Base-by-base conservation (phyloP, 1,284 basidiomycete species). In the Cryptococcus maquisensis region DNA sequence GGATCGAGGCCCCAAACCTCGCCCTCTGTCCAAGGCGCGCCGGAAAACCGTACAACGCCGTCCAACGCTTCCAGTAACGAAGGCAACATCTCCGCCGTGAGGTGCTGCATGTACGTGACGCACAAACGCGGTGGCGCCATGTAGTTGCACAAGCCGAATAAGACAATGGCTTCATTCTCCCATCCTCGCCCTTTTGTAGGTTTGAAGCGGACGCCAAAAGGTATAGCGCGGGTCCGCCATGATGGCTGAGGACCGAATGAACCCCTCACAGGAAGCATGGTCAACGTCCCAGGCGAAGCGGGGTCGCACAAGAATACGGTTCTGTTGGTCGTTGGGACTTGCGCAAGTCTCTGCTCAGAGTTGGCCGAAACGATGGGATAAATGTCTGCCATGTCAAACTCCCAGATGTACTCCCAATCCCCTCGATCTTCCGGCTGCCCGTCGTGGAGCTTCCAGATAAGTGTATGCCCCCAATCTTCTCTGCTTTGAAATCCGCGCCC, bases 51-150 rank as follows among this genome's bases (percentile, higher is more conserved):
- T 7, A 41, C 60, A 8, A 46, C n/a, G 13, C 38, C 18, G 40
- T 68, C 66, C 49, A 68, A 41, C 18, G 51, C 48, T 6, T 16
- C 37, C 6, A 68, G 37, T 23, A 65, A 26, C 1, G 56, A 47
- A 16, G 53, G 35, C 15, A 68, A 18, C 12, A 57, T 38, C 3
- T 47, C 49, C 1, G 60, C 53, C 5, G 28, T 23, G 12, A 68
- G 36, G 40, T 60, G 55, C n/a, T 63, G 48, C 9, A 51, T 49
- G 21, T 45, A 52, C 0, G 61, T 63, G 28, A 65, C 52, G 9
- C 60, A 37, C n/a, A 65, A 39, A 12, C 49, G 42, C 8, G 18
- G 13, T 5, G 52, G 52, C 3, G 63, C 26, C 15, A 35, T 10
- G 12, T 26, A 47, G 42, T 54, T 59, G 43, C 53, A 46, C 8